Base-by-base conservation (phyloP, 352 stramenopile genomes). In the Globisporangium alternatum region DNA sequence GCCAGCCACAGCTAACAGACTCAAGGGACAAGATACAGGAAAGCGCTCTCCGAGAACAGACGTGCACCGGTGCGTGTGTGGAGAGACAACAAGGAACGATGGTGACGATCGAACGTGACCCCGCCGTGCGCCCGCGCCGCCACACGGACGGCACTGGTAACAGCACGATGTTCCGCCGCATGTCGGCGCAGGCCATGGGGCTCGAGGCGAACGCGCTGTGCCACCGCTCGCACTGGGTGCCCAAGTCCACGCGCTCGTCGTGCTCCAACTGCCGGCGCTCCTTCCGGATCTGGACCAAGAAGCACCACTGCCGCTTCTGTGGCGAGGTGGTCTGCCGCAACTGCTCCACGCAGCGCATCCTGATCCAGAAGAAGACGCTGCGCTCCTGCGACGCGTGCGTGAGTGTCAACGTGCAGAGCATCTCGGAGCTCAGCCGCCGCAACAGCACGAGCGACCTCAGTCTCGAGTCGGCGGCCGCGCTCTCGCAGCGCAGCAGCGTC, bases 221-320 rank as follows among this genome's bases (percentile, higher is more conserved):
- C 63, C 81, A 86, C 54, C 80, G 80, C 44, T 89, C 80, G 53
- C 80, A 94, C 43, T 91, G 80, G 78, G 81, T 89, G 49, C 83
- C 81, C 65, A 91, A 90, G 67, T 90, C 80, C 2, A 83, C 80
- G 41, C 82, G 83, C 60, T 69, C 72, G 7, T 68, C 48, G 33
- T 94, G 86, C 67, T 81, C 80, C 53, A 88, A 87, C 66, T 94
- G 86, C 71, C 69, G 75, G 22, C 76, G 71, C 55, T 68, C 61
- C 49, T 90, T 94, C 66, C 67, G 74, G n/a, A 67, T 92, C 13
- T 89, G 78, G 64, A 77, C 65, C 12, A 75, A 71, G 53, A 94
- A 92, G 52, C 86, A 92, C 66, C 78, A 94, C 64, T 94, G 86
- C 63, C 81, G 86, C 1, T 74, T 91, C 15, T 94, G 86, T 53